phyloP scores from a whole-genome alignment of 2,329 filamentous ascomycete genomes.

The Thielaviopsis ethacetica region DNA sequence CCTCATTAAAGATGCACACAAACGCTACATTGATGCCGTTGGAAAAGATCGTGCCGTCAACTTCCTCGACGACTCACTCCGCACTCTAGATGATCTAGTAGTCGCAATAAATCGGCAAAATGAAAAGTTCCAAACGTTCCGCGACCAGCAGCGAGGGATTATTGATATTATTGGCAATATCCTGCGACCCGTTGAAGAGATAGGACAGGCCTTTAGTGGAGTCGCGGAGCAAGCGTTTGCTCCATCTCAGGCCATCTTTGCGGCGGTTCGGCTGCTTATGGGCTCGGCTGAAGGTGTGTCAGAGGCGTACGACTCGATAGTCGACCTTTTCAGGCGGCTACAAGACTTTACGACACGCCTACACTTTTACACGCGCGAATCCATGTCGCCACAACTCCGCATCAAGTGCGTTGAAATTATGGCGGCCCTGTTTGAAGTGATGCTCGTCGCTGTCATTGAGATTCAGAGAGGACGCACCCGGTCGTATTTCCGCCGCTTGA shows the following conservation, averaged over 20 bases:
- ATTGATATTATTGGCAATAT: constrained; percentile 12
- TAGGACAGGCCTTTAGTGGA: constrained; percentile 24
- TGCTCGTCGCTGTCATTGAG: constrained; percentile 27
- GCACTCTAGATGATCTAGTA: constrained; percentile 10
- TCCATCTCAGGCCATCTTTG: constrained; percentile 25
- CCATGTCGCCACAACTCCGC: constrained; percentile 22
- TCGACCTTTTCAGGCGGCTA: constrained; percentile 26
- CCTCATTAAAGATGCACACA: constrained; percentile 12
- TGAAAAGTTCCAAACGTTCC: constrained; percentile 11
- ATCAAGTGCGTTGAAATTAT: constrained; percentile 26
- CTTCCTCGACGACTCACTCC: constrained; percentile 9
- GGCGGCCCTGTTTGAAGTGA: constrained; percentile 27
- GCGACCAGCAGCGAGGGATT: constrained; percentile 10
- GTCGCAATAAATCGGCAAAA: constrained; percentile 10
- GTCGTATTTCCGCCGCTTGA: constrained; percentile 24
- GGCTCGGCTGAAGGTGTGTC: constrained; percentile 29
- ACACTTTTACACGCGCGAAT: constrained; percentile 24
- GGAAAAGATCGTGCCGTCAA: constrained; percentile 2
- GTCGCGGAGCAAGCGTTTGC: constrained; percentile 24
- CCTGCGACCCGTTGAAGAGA: constrained; percentile 23
- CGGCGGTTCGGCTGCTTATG: constrained; percentile 27
- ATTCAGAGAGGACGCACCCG: constrained; percentile 25
- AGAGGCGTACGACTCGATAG: constrained; percentile 27
- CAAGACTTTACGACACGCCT: constrained; percentile 28
- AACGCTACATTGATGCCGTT: constrained; percentile 7